These are phyloP conservation scores for Patellaria atrata DNA, from an alignment of 495 filamentous ascomycete genomes.

Conservation along the genomic window DNA sequence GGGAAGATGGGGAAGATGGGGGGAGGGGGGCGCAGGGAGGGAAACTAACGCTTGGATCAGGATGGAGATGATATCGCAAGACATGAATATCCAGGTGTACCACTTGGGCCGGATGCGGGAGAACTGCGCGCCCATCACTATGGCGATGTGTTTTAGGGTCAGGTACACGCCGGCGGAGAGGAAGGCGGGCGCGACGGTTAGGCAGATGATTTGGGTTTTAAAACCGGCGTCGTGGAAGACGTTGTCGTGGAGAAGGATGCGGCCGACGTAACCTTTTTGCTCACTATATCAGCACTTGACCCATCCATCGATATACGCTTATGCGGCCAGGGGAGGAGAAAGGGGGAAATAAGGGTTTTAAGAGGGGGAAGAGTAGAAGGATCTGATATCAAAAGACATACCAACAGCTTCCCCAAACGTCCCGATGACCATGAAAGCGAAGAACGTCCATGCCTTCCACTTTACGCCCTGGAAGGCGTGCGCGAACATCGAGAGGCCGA, in stretches of 20 bases:
- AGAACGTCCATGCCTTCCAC: conserved; percentile 49
- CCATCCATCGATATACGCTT: too few species aligned
- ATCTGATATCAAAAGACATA: too few species aligned
- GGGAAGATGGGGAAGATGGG: too few species aligned
- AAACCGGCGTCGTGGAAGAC: conserved; percentile 46
- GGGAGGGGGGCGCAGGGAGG: too few species aligned
- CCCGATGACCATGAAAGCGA: conserved; percentile 36
- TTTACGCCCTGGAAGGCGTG: conserved; percentile 38
- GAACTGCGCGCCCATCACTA: conserved; percentile 38
- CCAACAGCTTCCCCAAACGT: conserved; percentile 26
- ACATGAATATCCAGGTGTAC: conserved; percentile 56
- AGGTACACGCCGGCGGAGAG: conserved; percentile 53
- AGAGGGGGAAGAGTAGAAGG: neutral
- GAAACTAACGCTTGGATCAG: conserved; percentile 49
- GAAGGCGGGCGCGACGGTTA: conserved; percentile 52
- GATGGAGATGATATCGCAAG: conserved; percentile 49
- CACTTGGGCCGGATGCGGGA: conserved; percentile 41
- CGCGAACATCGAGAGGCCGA: conserved; percentile 33
- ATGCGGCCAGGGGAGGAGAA: conserved; percentile 28
- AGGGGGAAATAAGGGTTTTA: neutral
- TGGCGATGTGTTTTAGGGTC: conserved; percentile 49
- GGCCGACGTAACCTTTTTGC: conserved; percentile 50
- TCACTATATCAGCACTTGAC: too few species aligned
- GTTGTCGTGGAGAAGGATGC: conserved; percentile 44
- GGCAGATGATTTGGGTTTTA: conserved; percentile 52